Percentiles rank a stretch among this genome's conserved stretches.
These are phyloP conservation scores for Apiospora rasikravindrae DNA, from an alignment of 2,329 filamentous ascomycete genomes.

Conservation along the genomic window DNA sequence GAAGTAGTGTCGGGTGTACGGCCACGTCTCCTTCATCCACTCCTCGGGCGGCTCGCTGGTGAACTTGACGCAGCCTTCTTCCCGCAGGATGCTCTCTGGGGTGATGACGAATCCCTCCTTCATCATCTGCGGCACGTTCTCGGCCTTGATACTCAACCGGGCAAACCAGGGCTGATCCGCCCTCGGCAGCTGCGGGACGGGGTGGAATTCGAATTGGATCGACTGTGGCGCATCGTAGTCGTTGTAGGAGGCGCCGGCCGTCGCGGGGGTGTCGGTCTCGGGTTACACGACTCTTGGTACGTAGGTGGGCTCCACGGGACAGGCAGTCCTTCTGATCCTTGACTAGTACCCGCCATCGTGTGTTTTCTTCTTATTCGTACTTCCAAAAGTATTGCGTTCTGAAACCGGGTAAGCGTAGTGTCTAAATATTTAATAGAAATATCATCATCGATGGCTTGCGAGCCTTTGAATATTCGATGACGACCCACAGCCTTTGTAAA, in stretches of 20 bases:
- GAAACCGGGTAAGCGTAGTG: too few species aligned
- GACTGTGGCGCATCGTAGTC: neutral
- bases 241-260: neutral
- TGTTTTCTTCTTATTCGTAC: neutral
- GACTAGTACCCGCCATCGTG: neutral
- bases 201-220: neutral
- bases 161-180: neutral
- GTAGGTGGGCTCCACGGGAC: neutral
- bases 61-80: neutral
- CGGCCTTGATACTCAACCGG: neutral
- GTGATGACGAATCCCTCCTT: neutral
- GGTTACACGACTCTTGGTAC: neutral
- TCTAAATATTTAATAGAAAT: too few species aligned
- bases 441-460: too few species aligned
- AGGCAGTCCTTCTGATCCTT: neutral
- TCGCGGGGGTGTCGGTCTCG: neutral
- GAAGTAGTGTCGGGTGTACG: neutral
- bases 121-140: neutral
- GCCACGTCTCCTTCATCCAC: neutral
- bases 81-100: neutral
- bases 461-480: too few species aligned
- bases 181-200: too few species aligned
- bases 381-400: too few species aligned
- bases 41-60: neutral
- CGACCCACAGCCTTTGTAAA: too few species aligned